phyloP scores from a whole-genome alignment of 2,329 filamentous ascomycete species.

The Talaromyces sp. region DNA sequence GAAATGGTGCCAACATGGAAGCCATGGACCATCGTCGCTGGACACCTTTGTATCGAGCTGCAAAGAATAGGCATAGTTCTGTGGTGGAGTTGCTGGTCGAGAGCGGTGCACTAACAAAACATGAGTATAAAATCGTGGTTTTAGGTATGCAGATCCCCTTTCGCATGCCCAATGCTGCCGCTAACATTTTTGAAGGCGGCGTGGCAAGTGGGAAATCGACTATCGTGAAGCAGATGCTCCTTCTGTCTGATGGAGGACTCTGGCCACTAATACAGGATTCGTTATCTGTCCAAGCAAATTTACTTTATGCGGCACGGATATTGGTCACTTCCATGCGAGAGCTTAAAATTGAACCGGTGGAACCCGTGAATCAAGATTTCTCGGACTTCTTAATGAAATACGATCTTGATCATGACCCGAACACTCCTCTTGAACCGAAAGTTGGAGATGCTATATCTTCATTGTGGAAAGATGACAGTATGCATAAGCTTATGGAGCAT shows the following conservation, averaged over 20 bases:
- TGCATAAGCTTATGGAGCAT: background rate
- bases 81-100: background rate
- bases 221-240: background rate
- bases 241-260: background rate
- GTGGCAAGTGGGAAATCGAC: background rate
- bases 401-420: background rate
- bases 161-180: background rate
- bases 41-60: background rate
- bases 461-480: constrained; percentile 7
- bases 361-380: background rate
- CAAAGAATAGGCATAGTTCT: background rate
- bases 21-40: background rate
- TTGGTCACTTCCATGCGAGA: background rate
- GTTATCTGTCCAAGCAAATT: background rate
- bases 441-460: constrained; percentile 11
- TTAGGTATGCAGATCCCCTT: background rate
- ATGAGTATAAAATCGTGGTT: background rate
- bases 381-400: background rate
- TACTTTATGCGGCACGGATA: background rate
- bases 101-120: background rate
- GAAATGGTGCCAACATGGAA: background rate
- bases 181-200: background rate
- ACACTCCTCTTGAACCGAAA: background rate
- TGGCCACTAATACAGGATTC: background rate
- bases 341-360: background rate